These are phyloP conservation scores for Oryza rufipogon DNA, from an alignment of 176 grass and related monocot genomes.

Conservation along the genomic window DNA sequence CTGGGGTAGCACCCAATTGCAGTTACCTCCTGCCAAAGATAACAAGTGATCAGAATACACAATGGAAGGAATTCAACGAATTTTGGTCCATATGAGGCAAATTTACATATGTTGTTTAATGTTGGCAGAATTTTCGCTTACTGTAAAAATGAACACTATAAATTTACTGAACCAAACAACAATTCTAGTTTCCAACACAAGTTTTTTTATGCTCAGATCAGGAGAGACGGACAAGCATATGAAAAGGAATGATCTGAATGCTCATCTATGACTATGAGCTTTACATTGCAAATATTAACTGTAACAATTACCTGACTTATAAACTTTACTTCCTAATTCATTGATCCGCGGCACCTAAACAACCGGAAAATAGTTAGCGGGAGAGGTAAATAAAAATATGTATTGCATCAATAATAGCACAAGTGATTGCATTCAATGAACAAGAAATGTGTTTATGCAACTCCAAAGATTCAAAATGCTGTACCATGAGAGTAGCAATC, in stretches of 20 bases:
- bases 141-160: background rate
- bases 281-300: constrained; percentile 9
- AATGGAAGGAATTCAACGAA: background rate
- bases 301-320: constrained; percentile 28
- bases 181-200: background rate
- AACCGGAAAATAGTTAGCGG: constrained; percentile 43
- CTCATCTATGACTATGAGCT: background rate
- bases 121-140: background rate
- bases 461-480: background rate
- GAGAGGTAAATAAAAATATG: constrained; percentile 21
- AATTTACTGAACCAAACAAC: background rate
- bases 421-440: background rate
- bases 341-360: constrained; percentile 92
- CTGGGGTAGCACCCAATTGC: background rate
- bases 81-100: background rate
- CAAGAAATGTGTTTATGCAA: background rate
- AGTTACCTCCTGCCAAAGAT: constrained; percentile 12
- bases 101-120: constrained; percentile 6
- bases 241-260: constrained; percentile 11
- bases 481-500: background rate
- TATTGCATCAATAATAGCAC: constrained; percentile 21
- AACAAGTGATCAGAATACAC: background rate
- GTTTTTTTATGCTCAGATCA: background rate
- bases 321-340: constrained; percentile 69
- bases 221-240: constrained; percentile 14